Base-by-base conservation (phyloP, 768 basidiomycete genomes). In the Cantharellus anzutake region DNA sequence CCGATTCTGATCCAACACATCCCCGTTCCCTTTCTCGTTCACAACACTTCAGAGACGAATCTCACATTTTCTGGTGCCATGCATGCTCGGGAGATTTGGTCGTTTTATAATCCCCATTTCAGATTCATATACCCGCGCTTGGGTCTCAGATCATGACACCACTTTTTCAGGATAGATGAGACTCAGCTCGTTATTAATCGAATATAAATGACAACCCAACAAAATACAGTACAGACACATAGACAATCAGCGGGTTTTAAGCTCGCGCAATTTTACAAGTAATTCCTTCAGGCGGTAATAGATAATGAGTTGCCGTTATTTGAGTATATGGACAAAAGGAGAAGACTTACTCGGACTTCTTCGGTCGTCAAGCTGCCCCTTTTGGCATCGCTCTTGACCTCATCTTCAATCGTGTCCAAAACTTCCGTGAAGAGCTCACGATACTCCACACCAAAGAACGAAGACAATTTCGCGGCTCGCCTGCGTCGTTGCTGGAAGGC, bases 371-470 rank as follows among this genome's bases (percentile, higher is more conserved):
- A 68, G 0, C 77, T 80, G 39, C 87, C 88, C 51, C 73, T 71
- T 55, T 72, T 76, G 57, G 77, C 69, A 67, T 89, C 87, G 64
- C 84, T 79, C 66, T 83, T 79, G 56, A 91, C 72, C 67, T 86
- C 74, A 62, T 72, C 77, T 70, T 89, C 87, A 65, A 91, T 83
- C 57, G 83, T 87, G 64, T 87, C 84, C 63, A 91, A 70, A 40
- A 91, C 78, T 67, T 89, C 84, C 42, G 73, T 75, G 59, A 90
- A 81, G 60, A 90, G 71, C 59, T 85, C 84, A 37, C 80, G 77
- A 69, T 91, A 89, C 68, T 87, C 78, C 48, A 89, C 88, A 34
- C 87, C 87, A 70, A 91, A 91, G 75, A 90, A 90, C 70, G 83
- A 77, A 37, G 84, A 83, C 61, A 91, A 75, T 73, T 91, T 91